A percentile compares a stretch with the other conserved stretches of the same genome.
These are phyloP conservation scores for Chiua sp. DNA, from an alignment of 1,284 basidiomycete genomes.

Conservation along the genomic window DNA sequence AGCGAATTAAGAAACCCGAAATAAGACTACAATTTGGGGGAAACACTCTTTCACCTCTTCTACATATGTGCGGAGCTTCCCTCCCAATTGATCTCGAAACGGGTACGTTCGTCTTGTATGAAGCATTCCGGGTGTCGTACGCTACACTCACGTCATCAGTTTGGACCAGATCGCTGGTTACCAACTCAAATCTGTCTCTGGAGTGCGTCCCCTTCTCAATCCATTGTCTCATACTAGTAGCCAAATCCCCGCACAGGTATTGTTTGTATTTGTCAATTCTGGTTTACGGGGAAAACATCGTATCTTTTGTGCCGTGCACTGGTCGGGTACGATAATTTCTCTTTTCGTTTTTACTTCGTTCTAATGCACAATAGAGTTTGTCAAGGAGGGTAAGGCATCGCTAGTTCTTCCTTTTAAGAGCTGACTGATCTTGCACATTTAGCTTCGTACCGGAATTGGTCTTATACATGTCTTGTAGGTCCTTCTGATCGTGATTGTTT, in stretches of 20 bases:
- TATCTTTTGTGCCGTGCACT: too few relatives aligned
- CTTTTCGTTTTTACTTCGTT: too few relatives aligned
- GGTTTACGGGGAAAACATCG: too few relatives aligned
- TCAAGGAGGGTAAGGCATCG: too few relatives aligned
- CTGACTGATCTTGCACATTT: too few relatives aligned
- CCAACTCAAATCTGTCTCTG: conserved; percentile 53
- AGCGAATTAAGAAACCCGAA: neutral
- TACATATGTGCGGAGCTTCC: conserved; percentile 3
- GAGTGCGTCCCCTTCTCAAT: conserved; percentile 34
- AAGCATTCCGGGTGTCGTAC: neutral
- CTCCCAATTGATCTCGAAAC: conserved; percentile 1
- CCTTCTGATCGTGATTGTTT: neutral
- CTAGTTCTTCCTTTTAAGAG: too few relatives aligned
- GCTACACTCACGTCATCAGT: neutral
- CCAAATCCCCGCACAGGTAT: conserved; percentile 30
- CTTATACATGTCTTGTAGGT: conserved; percentile 64
- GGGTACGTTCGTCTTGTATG: neutral
- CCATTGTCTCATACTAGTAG: conserved; percentile 4
- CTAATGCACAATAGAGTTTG: too few relatives aligned
- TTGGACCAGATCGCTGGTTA: conserved; percentile 53
- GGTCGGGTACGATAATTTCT: too few relatives aligned
- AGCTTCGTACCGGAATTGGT: conserved; percentile 67
- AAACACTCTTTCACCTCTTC: neutral
- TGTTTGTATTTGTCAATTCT: neutral
- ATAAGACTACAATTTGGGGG: neutral